A percentile compares a stretch with the other conserved stretches of the same genome.
phyloP scores from a whole-genome alignment of 2,329 filamentous ascomycete species.

The Diplodia corticola region DNA sequence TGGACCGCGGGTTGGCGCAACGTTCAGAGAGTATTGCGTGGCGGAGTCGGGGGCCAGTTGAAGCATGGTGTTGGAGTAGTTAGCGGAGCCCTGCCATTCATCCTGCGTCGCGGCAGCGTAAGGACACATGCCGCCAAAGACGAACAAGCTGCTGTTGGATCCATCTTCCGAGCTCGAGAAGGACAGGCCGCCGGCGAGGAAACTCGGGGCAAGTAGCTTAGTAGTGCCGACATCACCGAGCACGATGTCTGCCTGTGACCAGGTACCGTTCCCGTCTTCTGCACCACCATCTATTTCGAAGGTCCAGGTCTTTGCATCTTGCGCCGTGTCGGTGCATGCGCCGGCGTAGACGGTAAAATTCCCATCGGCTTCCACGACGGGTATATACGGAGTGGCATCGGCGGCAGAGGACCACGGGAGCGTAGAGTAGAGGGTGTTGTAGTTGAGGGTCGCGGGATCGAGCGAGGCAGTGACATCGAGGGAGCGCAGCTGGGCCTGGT shows the following conservation, averaged over 20 bases:
- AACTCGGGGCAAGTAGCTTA: conserved; percentile 52
- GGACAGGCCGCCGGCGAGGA: conserved; percentile 61
- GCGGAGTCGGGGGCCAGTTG: conserved; percentile 51
- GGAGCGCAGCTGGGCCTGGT: conserved; percentile 58
- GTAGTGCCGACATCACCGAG: conserved; percentile 39
- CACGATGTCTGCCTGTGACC: conserved; percentile 50
- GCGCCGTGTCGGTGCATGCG: conserved; percentile 60
- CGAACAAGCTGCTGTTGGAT: conserved; percentile 60
- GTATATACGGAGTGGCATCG: conserved; percentile 61
- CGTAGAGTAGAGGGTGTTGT: conserved; percentile 53
- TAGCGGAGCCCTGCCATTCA: conserved; percentile 67
- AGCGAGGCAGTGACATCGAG: conserved; percentile 66
- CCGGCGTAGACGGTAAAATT: conserved; percentile 74
- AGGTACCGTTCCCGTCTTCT: conserved; percentile 54
- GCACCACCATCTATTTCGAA: conserved; percentile 55
- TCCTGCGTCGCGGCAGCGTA: conserved; percentile 38
- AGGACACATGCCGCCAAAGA: conserved; percentile 91
- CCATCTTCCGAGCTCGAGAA: conserved; percentile 66
- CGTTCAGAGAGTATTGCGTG: conserved; percentile 48
- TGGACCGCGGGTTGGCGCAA: conserved; percentile 58
- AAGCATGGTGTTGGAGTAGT: conserved; percentile 80
- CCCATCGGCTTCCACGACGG: conserved; percentile 66
- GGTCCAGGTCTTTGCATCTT: conserved; percentile 64
- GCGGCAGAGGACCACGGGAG: conserved; percentile 63
- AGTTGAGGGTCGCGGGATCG: conserved; percentile 45